A percentile compares a stretch with the other conserved stretches of the same genome.
Evolutionary conservation across 2,329 filamentous ascomycete species (phyloP).

Genomic region (Nothomitra cinnamomea): DNA sequence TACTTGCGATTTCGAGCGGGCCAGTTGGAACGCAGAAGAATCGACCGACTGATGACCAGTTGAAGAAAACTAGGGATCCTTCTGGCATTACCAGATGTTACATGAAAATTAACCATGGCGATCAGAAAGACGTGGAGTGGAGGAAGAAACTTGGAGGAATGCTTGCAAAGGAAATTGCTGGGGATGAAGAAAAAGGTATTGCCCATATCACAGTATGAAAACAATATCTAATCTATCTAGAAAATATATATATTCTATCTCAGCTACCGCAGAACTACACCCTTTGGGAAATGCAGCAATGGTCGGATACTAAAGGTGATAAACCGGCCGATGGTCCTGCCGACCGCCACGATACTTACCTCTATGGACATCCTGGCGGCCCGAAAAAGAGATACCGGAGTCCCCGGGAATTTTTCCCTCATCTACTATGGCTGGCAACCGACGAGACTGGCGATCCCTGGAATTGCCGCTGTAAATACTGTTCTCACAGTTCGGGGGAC

Average conservation of each 20-base stretch:
- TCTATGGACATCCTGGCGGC: slow-evolving; percentile 41
- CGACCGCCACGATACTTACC: slow-evolving; percentile 40
- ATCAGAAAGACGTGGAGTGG: slow-evolving; percentile 39
- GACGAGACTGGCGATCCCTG: slow-evolving; percentile 34
- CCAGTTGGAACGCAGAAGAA: slow-evolving; percentile 27
- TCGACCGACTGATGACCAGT: slow-evolving; percentile 32
- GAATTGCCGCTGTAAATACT: slow-evolving; percentile 41
- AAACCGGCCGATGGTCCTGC: slow-evolving; percentile 32
- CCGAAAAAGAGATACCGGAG: slow-evolving; percentile 40
- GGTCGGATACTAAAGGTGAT: slow-evolving; percentile 15
- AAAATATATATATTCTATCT: slow-evolving; percentile 32
- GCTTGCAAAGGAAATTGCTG: slow-evolving; percentile 32
- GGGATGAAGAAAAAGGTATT: slow-evolving; percentile 7
- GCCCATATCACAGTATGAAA: not conserved
- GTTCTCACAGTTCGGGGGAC: slow-evolving; percentile 17
- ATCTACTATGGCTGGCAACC: slow-evolving; percentile 38
- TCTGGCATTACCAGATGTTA: slow-evolving; percentile 39
- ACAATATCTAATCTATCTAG: slow-evolving; percentile 9
- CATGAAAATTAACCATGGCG: slow-evolving; percentile 30
- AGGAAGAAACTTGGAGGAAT: slow-evolving; percentile 41
- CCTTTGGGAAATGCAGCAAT: slow-evolving; percentile 41
- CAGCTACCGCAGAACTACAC: slow-evolving; percentile 38
- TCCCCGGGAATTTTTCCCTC: slow-evolving; percentile 41
- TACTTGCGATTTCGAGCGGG: slow-evolving; percentile 29
- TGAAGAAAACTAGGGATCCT: slow-evolving; percentile 33